phyloP scores from a whole-genome alignment of 2,329 filamentous ascomycete species.

The Aureobasidium namibiae region DNA sequence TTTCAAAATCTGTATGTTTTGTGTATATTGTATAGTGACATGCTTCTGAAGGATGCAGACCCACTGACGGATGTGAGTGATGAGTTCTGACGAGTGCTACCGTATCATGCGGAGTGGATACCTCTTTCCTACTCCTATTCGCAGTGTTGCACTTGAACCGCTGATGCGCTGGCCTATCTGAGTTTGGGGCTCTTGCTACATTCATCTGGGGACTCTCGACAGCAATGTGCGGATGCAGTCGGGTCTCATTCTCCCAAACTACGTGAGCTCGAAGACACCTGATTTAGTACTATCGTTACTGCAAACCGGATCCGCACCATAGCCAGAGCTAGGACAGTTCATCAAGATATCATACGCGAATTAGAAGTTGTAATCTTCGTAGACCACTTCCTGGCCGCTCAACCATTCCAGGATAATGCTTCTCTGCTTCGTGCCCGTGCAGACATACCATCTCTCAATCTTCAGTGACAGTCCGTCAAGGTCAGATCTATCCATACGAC shows the following conservation, averaged over 20 bases:
- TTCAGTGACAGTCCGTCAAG: slow-evolving; percentile 27
- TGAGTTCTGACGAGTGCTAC: slow-evolving; percentile 13
- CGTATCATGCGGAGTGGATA: slow-evolving; percentile 15
- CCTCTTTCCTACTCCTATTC: neutral
- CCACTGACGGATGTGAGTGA: neutral
- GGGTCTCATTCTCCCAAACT: too few species aligned
- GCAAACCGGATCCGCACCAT: too few species aligned
- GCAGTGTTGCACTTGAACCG: neutral
- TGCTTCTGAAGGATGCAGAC: neutral
- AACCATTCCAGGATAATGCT: slow-evolving; percentile 43
- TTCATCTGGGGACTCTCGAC: neutral
- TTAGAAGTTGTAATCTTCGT: slow-evolving; percentile 44
- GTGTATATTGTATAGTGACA: too few species aligned
- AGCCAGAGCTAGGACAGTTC: too few species aligned
- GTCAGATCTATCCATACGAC: slow-evolving; percentile 43
- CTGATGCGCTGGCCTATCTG: neutral
- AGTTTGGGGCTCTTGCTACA: neutral
- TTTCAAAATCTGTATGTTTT: too few species aligned
- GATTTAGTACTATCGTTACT: too few species aligned
- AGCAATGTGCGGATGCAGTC: too few species aligned
- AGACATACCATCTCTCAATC: slow-evolving; percentile 50
- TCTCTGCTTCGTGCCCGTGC: slow-evolving; percentile 45
- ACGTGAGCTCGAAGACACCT: too few species aligned
- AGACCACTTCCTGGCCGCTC: slow-evolving; percentile 36
- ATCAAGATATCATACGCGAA: neutral